Evolutionary conservation across 495 filamentous ascomycete genomes (phyloP), one percentile per base, ranked within the genome.

Genomic region (Cercophora scortea): DNA sequence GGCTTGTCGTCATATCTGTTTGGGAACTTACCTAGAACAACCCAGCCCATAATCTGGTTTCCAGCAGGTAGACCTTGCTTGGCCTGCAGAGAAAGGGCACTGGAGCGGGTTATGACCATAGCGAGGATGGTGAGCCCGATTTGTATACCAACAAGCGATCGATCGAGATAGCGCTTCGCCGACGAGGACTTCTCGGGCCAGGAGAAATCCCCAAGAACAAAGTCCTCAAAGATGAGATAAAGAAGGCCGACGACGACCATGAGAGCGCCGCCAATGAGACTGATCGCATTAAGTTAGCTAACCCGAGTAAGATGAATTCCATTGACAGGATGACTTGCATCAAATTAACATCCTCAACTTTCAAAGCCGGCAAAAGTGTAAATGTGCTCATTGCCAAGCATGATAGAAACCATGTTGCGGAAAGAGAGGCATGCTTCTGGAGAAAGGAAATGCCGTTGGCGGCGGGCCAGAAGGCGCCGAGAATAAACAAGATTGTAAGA

Each of bases 361-460:
- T 99, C 58, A 86, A 81, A 0, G 85, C 94, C 6, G 90, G 87
- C 12, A 99, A 75, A 18, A 96, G 67, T 16, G 94, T 97, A 60
- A 99, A 99, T 18, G 79, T 75, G 61, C 90, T 91, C 91, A 96
- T 97, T 6, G 85, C 65, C 3, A 79, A 47, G 64, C 90, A 96
- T 10, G 85, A 84, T 19, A 86, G 61, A 10, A 79, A 76, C 94
- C 94, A 99, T 3, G 82, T 84, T 2, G 66, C 71, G 49, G 77
- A 77, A n/a, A 95, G 74, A 9, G 75, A 51, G 10, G 63, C 62
- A 63, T 96, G 85, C 33, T 75, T 62, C 38, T 65, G 70, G 6
- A 96, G 55, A 58, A 99, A 96, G 5, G 73, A 74, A 15, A 73
- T 59, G 0, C 93, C 92, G 58, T 93, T 87, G 1, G 81, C 71